phyloP scores from a whole-genome alignment of 2,329 filamentous ascomycete species.

The Furcasterigmium furcatum region DNA sequence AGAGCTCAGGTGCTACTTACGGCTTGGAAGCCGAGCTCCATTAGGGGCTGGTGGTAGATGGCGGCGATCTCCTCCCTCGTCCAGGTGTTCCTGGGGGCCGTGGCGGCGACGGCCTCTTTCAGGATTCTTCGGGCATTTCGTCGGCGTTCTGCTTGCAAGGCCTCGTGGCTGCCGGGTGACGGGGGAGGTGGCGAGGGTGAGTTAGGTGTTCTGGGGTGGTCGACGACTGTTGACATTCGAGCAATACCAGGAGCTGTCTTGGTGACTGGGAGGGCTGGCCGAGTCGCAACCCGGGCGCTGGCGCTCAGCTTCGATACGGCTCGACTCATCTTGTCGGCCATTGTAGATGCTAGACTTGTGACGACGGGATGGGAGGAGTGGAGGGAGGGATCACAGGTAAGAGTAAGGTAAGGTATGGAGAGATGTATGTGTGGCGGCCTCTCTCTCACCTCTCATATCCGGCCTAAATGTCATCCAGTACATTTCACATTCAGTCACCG shows the following conservation, averaged over 20 bases:
- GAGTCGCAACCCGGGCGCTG: background rate
- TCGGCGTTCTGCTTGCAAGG: background rate
- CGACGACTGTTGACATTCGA: background rate
- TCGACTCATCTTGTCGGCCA: no score
- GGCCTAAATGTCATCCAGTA: no score
- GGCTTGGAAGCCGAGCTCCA: conserved; percentile 73
- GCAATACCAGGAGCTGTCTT: background rate
- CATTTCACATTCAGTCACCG: no score
- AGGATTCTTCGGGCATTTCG: conserved; percentile 25
- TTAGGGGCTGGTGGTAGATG: conserved; percentile 78
- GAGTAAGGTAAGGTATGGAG: no score
- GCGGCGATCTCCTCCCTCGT: conserved; percentile 76
- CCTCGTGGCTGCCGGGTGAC: background rate
- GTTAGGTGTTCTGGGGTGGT: background rate
- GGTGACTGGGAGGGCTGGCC: background rate
- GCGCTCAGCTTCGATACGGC: background rate
- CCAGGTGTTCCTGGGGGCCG: conserved; percentile 68
- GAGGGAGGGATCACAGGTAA: background rate
- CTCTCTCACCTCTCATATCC: no score
- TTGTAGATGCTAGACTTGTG: background rate
- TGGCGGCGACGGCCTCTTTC: conserved; percentile 55
- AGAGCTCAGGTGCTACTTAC: no score
- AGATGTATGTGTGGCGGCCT: no score
- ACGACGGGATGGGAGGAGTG: background rate
- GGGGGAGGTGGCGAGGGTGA: background rate